Evolutionary conservation across 148 eudicot genomes (phyloP).

Genomic region (Persicaria maculosa): DNA sequence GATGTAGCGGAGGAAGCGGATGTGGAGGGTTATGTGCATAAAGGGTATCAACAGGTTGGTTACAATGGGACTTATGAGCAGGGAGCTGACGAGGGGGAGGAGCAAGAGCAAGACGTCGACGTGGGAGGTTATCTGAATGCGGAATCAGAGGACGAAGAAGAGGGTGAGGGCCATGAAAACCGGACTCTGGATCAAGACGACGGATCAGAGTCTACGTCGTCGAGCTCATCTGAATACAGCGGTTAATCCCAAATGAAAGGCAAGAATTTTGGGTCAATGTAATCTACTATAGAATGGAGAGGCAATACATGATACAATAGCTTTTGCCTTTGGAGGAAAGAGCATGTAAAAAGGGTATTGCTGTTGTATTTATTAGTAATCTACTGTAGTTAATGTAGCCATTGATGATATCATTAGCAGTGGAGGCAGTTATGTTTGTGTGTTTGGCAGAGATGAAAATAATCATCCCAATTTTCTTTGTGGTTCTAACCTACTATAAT

Average conservation of each 20-base stretch:
- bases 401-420: no score
- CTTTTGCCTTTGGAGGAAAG: no score
- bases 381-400: no score
- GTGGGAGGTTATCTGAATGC: background rate
- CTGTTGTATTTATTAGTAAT: no score
- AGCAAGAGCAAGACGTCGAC: background rate
- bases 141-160: slow-evolving; percentile 11
- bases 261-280: slow-evolving; percentile 5
- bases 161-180: background rate
- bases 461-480: no score
- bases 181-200: background rate
- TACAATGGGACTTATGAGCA: background rate
- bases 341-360: no score
- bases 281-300: background rate
- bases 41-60: slow-evolving; percentile 6
- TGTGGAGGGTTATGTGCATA: background rate
- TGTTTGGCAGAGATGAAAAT: no score
- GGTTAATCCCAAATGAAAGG: slow-evolving; percentile 7
- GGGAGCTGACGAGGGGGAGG: background rate
- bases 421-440: no score
- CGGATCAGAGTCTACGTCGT: background rate
- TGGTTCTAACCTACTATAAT: no score
- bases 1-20: slow-evolving; percentile 22
- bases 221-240: slow-evolving; percentile 12
- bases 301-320: background rate